Evolutionary conservation across 805 yeast species (phyloP), one percentile per base, ranked within the genome.

Genomic region (Saccharomycopsis vini): DNA sequence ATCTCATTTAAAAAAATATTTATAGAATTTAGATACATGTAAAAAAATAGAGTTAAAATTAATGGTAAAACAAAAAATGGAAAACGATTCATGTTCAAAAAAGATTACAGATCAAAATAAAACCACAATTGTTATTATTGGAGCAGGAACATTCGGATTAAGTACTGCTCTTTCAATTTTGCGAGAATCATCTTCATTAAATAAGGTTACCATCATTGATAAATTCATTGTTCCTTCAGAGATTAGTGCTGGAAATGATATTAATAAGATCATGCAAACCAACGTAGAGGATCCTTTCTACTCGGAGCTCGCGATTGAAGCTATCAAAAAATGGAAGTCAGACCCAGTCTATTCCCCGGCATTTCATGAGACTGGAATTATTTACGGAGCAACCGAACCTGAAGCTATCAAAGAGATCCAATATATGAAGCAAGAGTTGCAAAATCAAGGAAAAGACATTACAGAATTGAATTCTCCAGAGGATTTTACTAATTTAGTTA

Each of bases 111-210:
- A n/a, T n/a, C n/a, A n/a, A n/a, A n/a, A n/a, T n/a, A n/a, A n/a
- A n/a, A n/a, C n/a, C n/a, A n/a, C n/a, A n/a, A n/a, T n/a, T n/a
- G n/a, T n/a, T n/a, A n/a, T n/a, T n/a, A 56, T 68, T 15, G 73
- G 73, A 3, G 67, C 68, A 26, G 72, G 72, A 2, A 65, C 68
- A 0, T 67, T 64, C 52, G 73, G 73, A 24, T 10, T 24, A 7
- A 7, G 10, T 10, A 24, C 28, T 24, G 28, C n/a, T n/a, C n/a
- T n/a, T n/a, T n/a, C n/a, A n/a, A n/a, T n/a, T n/a, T n/a, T n/a
- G n/a, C n/a, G n/a, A n/a, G n/a, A n/a, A n/a, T n/a, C n/a, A n/a
- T n/a, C n/a, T n/a, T n/a, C n/a, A n/a, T n/a, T n/a, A n/a, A 24
- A 24, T 7, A 24, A 24, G 10, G 28, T 24, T 24, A 55, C 61